These are phyloP conservation scores for Cucurbita ficifolia DNA, from an alignment of 306 rosid genomes.

Conservation along the genomic window DNA sequence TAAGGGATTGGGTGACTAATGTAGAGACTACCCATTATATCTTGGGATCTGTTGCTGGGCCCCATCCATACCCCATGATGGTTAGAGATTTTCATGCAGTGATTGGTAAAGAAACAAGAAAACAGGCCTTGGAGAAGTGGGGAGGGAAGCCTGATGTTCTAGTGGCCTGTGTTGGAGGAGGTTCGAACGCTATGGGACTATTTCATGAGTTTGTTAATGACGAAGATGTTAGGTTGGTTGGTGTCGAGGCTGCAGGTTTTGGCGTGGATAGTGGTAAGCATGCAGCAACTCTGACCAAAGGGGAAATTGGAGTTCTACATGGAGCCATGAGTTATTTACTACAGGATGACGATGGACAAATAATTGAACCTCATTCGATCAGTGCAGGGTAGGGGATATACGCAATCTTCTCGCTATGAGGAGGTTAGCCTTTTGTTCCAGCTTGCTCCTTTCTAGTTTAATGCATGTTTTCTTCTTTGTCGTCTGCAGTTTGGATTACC, in stretches of 20 bases:
- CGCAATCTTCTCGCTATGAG: neutral
- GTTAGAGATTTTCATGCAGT: constrained; percentile 89
- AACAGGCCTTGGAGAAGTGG: constrained; percentile 89
- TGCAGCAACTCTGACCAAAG: constrained; percentile 84
- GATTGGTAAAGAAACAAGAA: constrained; percentile 87
- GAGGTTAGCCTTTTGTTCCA: neutral
- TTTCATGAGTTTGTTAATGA: constrained; percentile 83
- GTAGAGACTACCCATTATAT: constrained; percentile 97
- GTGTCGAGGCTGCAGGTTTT: constrained; percentile 96
- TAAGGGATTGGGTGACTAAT: constrained; percentile 97
- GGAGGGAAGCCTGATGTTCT: constrained; percentile 89
- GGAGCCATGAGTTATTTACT: constrained; percentile 97
- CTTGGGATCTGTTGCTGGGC: constrained; percentile 97
- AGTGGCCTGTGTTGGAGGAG: constrained; percentile 91
- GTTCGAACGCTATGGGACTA: constrained; percentile 94
- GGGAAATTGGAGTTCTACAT: constrained; percentile 86
- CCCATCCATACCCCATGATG: constrained; percentile 99
- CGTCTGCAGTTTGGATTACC: constrained; percentile 77
- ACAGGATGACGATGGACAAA: constrained; percentile 95
- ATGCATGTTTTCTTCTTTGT: neutral
- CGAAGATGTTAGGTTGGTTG: constrained; percentile 57
- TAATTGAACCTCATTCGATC: constrained; percentile 89
- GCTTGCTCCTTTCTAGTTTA: constrained; percentile 9
- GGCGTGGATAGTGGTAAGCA: constrained; percentile 91
- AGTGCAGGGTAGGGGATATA: constrained; percentile 72